Evolutionary conservation across 2,329 filamentous ascomycete species (phyloP).

Genomic region (Dactylellina drechsleri): DNA sequence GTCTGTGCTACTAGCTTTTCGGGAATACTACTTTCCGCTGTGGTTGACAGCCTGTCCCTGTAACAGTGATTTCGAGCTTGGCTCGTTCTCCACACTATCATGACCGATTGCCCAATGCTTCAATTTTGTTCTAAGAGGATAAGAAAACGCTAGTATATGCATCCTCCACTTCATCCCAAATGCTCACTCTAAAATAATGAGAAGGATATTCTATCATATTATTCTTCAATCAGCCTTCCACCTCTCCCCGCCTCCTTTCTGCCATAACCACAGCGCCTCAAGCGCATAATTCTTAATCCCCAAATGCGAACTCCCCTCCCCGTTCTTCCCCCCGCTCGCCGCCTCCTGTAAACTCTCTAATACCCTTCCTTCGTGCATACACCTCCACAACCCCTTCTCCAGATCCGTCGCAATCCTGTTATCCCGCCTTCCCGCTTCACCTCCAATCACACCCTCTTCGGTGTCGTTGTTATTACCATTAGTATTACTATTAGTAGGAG

Average conservation of each 20-base stretch:
- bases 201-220: too few species aligned
- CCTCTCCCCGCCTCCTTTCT: conserved; percentile 58
- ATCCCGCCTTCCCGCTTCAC: conserved; percentile 64
- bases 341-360: conserved; percentile 81
- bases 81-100: too few species aligned
- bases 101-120: too few species aligned
- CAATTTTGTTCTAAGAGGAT: too few species aligned
- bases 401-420: conserved; percentile 72
- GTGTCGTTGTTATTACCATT: neutral
- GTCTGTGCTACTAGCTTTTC: too few species aligned
- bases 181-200: too few species aligned
- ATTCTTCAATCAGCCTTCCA: conserved; percentile 55
- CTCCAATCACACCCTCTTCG: conserved; percentile 1
- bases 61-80: too few species aligned
- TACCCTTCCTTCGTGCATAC: conserved; percentile 78
- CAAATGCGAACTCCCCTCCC: conserved; percentile 68
- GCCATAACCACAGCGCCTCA: conserved; percentile 79
- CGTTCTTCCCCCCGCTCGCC: conserved; percentile 72
- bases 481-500: too few species aligned
- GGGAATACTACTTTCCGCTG: too few species aligned
- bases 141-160: too few species aligned
- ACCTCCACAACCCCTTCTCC: conserved; percentile 83
- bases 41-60: too few species aligned
- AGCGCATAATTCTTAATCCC: conserved; percentile 85
- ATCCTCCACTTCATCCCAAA: too few species aligned